Evolutionary conservation across 2,329 filamentous ascomycete species (phyloP).

Genomic region (Lasiodiplodia sp.): DNA sequence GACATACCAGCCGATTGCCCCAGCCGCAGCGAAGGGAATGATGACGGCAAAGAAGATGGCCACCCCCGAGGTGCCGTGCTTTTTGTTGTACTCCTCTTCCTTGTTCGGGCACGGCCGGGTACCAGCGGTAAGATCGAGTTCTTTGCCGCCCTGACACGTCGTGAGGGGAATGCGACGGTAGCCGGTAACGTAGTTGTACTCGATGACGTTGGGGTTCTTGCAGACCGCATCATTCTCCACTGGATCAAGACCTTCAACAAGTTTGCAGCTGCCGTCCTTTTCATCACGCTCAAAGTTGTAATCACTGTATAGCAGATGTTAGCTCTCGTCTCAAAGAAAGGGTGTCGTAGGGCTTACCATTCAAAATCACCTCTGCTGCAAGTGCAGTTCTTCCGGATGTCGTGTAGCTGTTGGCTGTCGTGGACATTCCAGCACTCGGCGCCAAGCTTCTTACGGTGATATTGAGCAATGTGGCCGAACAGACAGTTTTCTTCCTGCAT

Average conservation of each 20-base stretch:
- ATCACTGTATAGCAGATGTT: conserved; percentile 63
- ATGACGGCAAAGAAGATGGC: conserved; percentile 86
- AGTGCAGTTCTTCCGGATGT: conserved; percentile 75
- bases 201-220: conserved; percentile 69
- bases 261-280: conserved; percentile 75
- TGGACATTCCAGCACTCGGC: conserved; percentile 82
- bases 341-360: conserved; percentile 67
- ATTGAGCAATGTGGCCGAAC: conserved; percentile 89
- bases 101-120: conserved; percentile 75
- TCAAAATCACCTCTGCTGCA: conserved; percentile 90
- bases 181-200: conserved; percentile 85
- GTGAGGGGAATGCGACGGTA: conserved; percentile 90
- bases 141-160: conserved; percentile 79
- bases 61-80: conserved; percentile 71
- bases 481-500: conserved; percentile 80
- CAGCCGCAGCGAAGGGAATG: conserved; percentile 75
- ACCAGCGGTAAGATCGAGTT: conserved; percentile 72
- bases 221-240: conserved; percentile 67
- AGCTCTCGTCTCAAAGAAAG: conserved; percentile 27
- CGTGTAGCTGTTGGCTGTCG: conserved; percentile 73
- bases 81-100: conserved; percentile 81
- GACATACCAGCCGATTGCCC: conserved; percentile 80
- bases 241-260: conserved; percentile 76
- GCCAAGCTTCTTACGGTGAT: conserved; percentile 86
- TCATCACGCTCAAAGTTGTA: conserved; percentile 90